phyloP scores from a whole-genome alignment of 2,329 filamentous ascomycete genomes.

The Nectriaceae sp. region DNA sequence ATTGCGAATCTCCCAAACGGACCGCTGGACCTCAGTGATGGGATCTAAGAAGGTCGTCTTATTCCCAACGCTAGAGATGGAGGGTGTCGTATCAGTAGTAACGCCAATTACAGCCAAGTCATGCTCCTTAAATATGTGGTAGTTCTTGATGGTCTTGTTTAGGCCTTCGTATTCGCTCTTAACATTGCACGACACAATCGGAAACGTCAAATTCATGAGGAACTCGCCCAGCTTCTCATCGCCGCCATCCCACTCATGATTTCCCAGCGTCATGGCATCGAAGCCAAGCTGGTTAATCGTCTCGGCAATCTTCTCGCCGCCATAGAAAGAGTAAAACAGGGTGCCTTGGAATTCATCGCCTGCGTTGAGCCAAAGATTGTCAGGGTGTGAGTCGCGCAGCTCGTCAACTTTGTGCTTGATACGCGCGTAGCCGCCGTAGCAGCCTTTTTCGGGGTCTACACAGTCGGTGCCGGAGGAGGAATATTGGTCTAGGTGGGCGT shows the following conservation, averaged over 20 bases:
- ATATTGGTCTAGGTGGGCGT: constrained; percentile 67
- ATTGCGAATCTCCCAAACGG: constrained; percentile 61
- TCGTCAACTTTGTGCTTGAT: constrained; percentile 62
- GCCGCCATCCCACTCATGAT: constrained; percentile 68
- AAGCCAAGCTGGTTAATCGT: constrained; percentile 67
- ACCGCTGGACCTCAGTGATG: constrained; percentile 59
- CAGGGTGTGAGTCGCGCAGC: constrained; percentile 57
- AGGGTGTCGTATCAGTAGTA: constrained; percentile 60
- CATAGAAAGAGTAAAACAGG: constrained; percentile 67
- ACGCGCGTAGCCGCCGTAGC: constrained; percentile 65
- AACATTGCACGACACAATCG: constrained; percentile 64
- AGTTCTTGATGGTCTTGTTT: constrained; percentile 65
- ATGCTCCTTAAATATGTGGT: constrained; percentile 63
- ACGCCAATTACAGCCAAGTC: constrained; percentile 64
- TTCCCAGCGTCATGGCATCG: constrained; percentile 67
- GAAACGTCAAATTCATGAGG: constrained; percentile 64
- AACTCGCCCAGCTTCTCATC: constrained; percentile 64
- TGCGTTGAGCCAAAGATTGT: constrained; percentile 64
- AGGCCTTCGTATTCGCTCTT: constrained; percentile 59
- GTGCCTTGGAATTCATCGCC: constrained; percentile 73
- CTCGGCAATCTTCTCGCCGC: constrained; percentile 68
- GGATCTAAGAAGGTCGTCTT: constrained; percentile 61
- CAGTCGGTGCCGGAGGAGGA: constrained; percentile 63
- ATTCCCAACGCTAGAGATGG: constrained; percentile 59
- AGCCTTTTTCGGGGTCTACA: constrained; percentile 55